Evolutionary conservation across 257 asterid species (phyloP), one percentile per base, ranked within the genome.

Genomic region (Solanum piurae): DNA sequence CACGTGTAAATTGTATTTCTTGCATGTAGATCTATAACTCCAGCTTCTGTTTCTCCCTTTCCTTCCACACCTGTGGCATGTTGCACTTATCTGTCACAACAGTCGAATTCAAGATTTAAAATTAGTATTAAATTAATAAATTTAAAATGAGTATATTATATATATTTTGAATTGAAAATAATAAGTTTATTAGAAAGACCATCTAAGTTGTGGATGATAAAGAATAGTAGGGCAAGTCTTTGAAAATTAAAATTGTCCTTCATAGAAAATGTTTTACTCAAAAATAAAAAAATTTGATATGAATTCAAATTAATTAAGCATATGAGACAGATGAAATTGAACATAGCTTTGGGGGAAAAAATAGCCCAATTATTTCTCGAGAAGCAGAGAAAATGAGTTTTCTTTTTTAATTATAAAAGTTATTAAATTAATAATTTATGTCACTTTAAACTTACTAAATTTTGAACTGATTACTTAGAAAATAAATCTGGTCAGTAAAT

Each of bases 11-110:
- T 97, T 97, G 92, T 97, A 96, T 85, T 96, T 97, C 89, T 97
- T 95, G 94, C 98, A 96, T 0, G 93, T 91, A 25, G 99, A 95
- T 58, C 98, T 88, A 84, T 97, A 96, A 73, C 95, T 95, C 99
- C 99, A 96, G 87, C 98, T 97, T 93, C 98, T 86, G 86, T 98
- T 97, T 93, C 98, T 86, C 64, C 98, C 98, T 89, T 95, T 97
- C 82, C 99, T 91, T 88, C 97, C 99, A 6, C 99, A 96, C 84
- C 98, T 92, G 92, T 94, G 97, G 83, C 99, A 97, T 1, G 98
- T 86, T 1, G 96, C 88, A 86, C 93, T 89, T 2, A 92, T 38
- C 88, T 86, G 11, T 8, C 2, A 3, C 1, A 5, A n/a, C n/a
- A n/a, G 36, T 40, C 36, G 10, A n/a, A 55, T 33, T 33, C 76